Evolutionary conservation across 139 green algal species (phyloP), one percentile per base, ranked within the genome.

Genomic region (Chlamydomonas urium): DNA sequence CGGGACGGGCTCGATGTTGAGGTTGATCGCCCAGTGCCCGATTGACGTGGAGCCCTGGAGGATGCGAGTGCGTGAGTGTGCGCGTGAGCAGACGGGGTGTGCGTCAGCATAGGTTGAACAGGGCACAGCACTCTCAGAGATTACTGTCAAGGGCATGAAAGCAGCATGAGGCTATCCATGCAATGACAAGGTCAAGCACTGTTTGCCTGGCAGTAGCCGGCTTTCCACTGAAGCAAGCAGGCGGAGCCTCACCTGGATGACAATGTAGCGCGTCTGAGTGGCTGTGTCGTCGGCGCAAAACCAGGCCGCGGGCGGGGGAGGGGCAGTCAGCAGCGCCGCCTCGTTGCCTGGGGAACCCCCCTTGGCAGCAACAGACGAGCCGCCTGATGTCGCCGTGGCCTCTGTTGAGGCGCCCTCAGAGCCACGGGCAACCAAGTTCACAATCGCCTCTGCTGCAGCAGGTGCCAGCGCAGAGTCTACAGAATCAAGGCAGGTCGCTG

Each of bases 1-100:
- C 6, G 77, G 3, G 8, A 97, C 86, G 1, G 95, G 94, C 73
- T 99, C 93, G 79, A 99, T 93, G 38, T 62, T 29, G 1, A 99
- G 71, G 81, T 97, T 97, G 17, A 91, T 86, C 69, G 84, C 72
- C 90, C 90, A 95, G 76, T 95, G 90, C 71, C 94, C 86, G 4
- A 84, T 36, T 3, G 59, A 79, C 38, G 75, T 73, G 17, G 66
- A 77, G 14, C 79, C 79, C 59, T 37, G 42, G 17, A 26, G 59
- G 53, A 29, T 10, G 53, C 21, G 17, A 8, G 21, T 10, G 53
- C 8, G 5, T 62, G 19, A 62, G 23, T 26, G 53, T 34, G n/a
- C n/a, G n/a, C n/a, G n/a, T n/a, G n/a, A n/a, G n/a, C n/a, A n/a
- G n/a, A n/a, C n/a, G n/a, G n/a, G n/a, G n/a, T n/a, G n/a, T n/a